phyloP scores from a whole-genome alignment of 192 early-diverging fungal genomes.

The Mortierella claussenii region DNA sequence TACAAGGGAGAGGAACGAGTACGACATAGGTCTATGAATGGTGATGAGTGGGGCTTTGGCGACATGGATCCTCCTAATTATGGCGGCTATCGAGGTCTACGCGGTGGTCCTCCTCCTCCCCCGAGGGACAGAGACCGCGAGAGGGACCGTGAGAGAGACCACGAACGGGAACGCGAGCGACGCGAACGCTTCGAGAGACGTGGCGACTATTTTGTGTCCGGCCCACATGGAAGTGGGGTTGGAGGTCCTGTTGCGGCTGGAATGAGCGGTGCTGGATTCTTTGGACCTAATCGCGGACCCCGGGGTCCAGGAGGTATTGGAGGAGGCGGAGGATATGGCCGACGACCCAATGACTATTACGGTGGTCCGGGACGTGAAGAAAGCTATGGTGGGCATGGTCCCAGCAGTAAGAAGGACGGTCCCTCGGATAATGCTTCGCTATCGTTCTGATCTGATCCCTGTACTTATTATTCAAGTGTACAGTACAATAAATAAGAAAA shows the following conservation, averaged over 20 bases:
- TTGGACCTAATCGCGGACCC: constrained; percentile 25
- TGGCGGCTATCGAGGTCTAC: constrained; percentile 39
- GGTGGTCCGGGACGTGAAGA: constrained; percentile 20
- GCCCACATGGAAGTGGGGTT: constrained; percentile 7
- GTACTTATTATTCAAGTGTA: neutral
- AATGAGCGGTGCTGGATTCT: constrained; percentile 15
- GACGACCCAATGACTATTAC: constrained; percentile 31
- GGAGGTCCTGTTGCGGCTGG: constrained; percentile 1
- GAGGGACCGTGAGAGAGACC: constrained; percentile 34
- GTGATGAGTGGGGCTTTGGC: constrained; percentile 45
- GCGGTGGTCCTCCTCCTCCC: constrained; percentile 36
- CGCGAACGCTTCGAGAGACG: constrained; percentile 30
- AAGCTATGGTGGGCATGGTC: neutral
- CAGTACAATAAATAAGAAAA: neutral
- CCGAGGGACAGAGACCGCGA: constrained; percentile 41
- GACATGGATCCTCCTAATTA: constrained; percentile 19
- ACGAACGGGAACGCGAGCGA: constrained; percentile 31
- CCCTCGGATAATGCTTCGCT: constrained; percentile 5
- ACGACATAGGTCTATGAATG: constrained; percentile 45
- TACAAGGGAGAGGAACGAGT: constrained; percentile 42
- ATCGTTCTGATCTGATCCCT: neutral
- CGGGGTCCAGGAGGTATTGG: constrained; percentile 2
- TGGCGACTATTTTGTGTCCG: constrained; percentile 23
- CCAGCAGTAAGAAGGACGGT: constrained; percentile 15
- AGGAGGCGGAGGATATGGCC: constrained; percentile 27